Evolutionary conservation across 2,329 filamentous ascomycete genomes (phyloP).

Genomic region (Fusarium virguliforme): DNA sequence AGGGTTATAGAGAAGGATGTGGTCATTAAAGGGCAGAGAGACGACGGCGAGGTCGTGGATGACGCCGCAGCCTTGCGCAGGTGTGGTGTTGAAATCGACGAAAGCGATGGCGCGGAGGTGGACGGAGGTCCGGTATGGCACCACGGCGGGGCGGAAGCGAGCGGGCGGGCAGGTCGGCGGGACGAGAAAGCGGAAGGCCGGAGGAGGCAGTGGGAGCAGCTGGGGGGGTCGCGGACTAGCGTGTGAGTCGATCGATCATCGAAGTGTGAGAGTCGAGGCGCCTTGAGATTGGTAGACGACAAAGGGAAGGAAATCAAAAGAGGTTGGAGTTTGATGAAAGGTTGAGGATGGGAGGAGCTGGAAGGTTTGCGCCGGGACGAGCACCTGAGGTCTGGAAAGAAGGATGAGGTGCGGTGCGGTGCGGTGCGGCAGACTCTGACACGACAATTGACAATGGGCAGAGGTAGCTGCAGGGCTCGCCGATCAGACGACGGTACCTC

Average conservation of each 20-base stretch:
- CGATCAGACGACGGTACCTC: constrained; percentile 44
- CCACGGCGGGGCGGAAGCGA: constrained; percentile 42
- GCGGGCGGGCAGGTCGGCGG: constrained; percentile 32
- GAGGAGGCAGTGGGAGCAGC: constrained; percentile 23
- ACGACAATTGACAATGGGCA: constrained; percentile 31
- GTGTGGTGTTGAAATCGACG: constrained; percentile 37
- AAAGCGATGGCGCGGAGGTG: constrained; percentile 42
- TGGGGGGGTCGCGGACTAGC: constrained; percentile 29
- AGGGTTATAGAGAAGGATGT: constrained; percentile 23
- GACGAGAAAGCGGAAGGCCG: constrained; percentile 30
- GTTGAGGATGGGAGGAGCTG: constrained; percentile 19
- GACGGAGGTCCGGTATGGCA: constrained; percentile 41
- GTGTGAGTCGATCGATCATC: constrained; percentile 33
- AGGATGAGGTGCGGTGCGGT: constrained; percentile 7
- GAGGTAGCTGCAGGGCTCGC: constrained; percentile 49
- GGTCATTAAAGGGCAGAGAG: constrained; percentile 45
- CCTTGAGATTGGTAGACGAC: constrained; percentile 11
- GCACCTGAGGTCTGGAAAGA: constrained; percentile 23
- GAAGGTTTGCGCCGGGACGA: constrained; percentile 15
- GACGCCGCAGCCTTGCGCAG: constrained; percentile 28
- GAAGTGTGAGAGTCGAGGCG: constrained; percentile 16
- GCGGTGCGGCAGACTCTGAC: constrained; percentile 42
- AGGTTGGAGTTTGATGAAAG: constrained; percentile 30
- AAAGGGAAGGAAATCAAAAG: constrained; percentile 13
- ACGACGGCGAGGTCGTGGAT: constrained; percentile 14